Conservation (phyloP, 1,139 yeast species). For the Candida neerlandica region DNA sequence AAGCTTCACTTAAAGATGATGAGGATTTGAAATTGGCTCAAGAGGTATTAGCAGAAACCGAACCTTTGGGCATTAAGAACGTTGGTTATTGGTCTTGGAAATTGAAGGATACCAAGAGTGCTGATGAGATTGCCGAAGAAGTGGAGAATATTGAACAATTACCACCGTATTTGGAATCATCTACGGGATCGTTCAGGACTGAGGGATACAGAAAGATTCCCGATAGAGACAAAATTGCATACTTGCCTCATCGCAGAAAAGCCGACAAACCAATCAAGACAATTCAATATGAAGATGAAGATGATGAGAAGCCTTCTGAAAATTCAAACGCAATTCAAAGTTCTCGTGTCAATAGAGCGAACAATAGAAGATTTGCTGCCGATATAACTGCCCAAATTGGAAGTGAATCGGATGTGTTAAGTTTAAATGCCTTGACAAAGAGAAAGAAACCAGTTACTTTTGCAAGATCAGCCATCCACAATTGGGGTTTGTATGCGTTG, state of each 20-base stretch:
- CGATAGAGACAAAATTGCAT: constrained; percentile 71
- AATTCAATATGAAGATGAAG: constrained; percentile 59
- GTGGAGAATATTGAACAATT: constrained; percentile 33
- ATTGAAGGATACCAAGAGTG: constrained; percentile 35
- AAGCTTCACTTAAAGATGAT: constrained; percentile 62
- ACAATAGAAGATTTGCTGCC: constrained; percentile 87
- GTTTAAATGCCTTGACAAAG: constrained; percentile 77
- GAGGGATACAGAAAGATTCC: constrained; percentile 76
- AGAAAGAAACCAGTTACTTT: constrained; percentile 93
- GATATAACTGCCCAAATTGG: constrained; percentile 87
- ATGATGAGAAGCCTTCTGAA: constrained; percentile 33
- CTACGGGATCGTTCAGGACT: constrained; percentile 68
- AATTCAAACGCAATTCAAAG: constrained; percentile 47
- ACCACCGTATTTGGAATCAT: constrained; percentile 43
- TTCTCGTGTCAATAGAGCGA: constrained; percentile 86
- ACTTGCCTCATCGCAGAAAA: constrained; percentile 74
- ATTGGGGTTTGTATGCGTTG: constrained; percentile 96
- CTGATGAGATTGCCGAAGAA: constrained; percentile 29
- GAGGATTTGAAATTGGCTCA: constrained; percentile 67
- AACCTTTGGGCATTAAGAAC: constrained; percentile 30
- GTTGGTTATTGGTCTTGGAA: constrained; percentile 74
- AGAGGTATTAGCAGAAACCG: constrained; percentile 38
- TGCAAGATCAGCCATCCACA: constrained; percentile 95
- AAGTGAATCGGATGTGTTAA: constrained; percentile 77
- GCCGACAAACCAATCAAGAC: constrained; percentile 58